Evolutionary conservation across 306 rosid species (phyloP).

Genomic region (Albizia julibrissin): DNA sequence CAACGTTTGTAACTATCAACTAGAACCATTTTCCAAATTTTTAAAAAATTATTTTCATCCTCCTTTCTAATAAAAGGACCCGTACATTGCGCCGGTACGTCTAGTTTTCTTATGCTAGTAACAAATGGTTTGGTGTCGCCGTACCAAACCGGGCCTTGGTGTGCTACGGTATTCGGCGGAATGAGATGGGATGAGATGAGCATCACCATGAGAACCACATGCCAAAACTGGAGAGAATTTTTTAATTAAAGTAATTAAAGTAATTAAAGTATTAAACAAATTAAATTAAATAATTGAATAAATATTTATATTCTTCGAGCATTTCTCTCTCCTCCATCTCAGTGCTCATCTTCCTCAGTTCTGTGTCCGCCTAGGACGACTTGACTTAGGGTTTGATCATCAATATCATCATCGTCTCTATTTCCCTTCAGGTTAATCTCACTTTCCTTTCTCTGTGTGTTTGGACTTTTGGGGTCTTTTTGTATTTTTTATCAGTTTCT

Average conservation of each 20-base stretch:
- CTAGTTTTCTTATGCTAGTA: too few species aligned
- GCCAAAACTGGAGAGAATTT: neutral
- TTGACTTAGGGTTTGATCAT: conserved; percentile 36
- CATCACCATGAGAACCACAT: neutral
- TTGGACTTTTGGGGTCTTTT: neutral
- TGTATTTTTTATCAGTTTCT: neutral
- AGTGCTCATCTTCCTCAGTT: neutral
- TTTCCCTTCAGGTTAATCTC: conserved; percentile 30
- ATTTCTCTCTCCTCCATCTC: neutral
- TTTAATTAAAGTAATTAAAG: neutral
- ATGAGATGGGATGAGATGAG: too few species aligned
- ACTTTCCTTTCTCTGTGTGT: neutral
- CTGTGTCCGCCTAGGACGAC: neutral
- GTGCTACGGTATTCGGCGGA: neutral
- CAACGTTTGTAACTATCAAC: too few species aligned
- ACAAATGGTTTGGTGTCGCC: too few species aligned
- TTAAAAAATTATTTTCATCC: too few species aligned
- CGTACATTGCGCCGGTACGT: too few species aligned
- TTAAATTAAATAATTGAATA: neutral
- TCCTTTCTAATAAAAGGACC: too few species aligned
- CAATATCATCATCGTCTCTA: conserved; percentile 17
- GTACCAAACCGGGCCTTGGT: too few species aligned
- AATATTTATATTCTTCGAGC: neutral
- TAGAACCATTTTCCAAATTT: too few species aligned
- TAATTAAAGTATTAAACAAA: neutral